phyloP scores from a whole-genome alignment of 2,329 filamentous ascomycete species.

The Penicillium janthinellum region DNA sequence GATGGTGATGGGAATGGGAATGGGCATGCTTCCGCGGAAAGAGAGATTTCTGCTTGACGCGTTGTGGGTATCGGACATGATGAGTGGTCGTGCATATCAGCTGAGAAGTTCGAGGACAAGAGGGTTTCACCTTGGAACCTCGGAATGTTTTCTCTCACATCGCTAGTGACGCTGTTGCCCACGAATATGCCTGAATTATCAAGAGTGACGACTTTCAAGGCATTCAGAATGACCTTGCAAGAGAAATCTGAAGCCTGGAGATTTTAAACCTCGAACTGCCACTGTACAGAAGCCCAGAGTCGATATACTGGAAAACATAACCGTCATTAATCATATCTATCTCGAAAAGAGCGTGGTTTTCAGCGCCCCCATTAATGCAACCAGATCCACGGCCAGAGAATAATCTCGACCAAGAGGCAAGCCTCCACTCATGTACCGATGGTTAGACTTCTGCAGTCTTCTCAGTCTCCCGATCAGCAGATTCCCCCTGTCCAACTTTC shows the following conservation, averaged over 20 bases:
- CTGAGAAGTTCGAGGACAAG: too few relatives aligned
- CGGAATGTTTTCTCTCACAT: too few relatives aligned
- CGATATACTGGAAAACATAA: neutral
- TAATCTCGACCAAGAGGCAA: too few relatives aligned
- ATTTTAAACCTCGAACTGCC: too few relatives aligned
- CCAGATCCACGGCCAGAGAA: neutral
- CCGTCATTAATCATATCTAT: neutral
- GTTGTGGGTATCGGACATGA: neutral
- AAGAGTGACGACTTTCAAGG: too few relatives aligned
- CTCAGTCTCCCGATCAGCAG: neutral
- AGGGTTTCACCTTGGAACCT: too few relatives aligned
- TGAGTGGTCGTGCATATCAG: neutral
- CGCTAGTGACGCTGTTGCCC: too few relatives aligned
- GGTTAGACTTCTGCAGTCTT: conserved; percentile 12
- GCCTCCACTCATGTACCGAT: too few relatives aligned
- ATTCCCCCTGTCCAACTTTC: conserved; percentile 3
- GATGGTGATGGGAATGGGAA: neutral
- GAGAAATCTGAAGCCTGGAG: neutral
- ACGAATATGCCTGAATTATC: too few relatives aligned
- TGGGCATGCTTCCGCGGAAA: neutral
- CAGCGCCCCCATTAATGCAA: neutral
- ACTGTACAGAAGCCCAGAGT: too few relatives aligned
- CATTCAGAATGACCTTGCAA: too few relatives aligned
- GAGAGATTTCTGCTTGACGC: neutral
- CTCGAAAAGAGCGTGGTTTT: neutral